Evolutionary conservation across 2,329 filamentous ascomycete genomes (phyloP).

Genomic region (Cladosporium sp.): DNA sequence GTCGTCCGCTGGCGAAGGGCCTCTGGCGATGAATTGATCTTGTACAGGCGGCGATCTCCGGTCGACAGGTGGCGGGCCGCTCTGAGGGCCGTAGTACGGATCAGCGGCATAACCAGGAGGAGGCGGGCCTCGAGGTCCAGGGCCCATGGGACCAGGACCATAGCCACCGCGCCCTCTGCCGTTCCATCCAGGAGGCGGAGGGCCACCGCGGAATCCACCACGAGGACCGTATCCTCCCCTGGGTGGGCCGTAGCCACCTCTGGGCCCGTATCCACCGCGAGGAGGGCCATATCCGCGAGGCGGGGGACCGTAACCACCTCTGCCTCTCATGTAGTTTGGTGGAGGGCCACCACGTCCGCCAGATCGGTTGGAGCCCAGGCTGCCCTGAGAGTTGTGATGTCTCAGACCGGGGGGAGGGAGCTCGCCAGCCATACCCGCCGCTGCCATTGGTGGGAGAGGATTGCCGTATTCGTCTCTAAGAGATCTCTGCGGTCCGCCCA

Average conservation of each 20-base stretch:
- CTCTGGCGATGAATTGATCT: constrained; percentile 24
- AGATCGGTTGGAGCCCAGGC: constrained; percentile 34
- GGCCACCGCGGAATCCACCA: constrained; percentile 35
- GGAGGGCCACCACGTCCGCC: constrained; percentile 24
- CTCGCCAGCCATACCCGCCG: constrained; percentile 14
- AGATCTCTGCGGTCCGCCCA: constrained; percentile 20
- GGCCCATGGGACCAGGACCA: constrained; percentile 17
- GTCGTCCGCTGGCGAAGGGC: constrained; percentile 13
- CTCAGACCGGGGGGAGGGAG: constrained; percentile 42
- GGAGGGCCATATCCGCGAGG: constrained; percentile 16
- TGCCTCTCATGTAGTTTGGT: constrained; percentile 16
- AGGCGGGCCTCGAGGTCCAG: constrained; percentile 18
- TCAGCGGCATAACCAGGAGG: constrained; percentile 25
- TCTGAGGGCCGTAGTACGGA: constrained; percentile 17
- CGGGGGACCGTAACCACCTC: constrained; percentile 28
- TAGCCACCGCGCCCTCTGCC: constrained; percentile 43
- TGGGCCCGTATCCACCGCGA: constrained; percentile 41
- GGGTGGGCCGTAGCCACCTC: constrained; percentile 48
- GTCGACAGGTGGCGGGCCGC: neutral
- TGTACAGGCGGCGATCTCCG: constrained; percentile 25
- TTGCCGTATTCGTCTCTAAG: constrained; percentile 62
- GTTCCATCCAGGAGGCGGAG: constrained; percentile 30
- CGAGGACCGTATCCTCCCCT: constrained; percentile 38
- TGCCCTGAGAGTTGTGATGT: constrained; percentile 43
- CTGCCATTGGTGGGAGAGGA: constrained; percentile 34